Conservation (phyloP, 106 monocot genomes). For the Xerophyta viscosa region DNA sequence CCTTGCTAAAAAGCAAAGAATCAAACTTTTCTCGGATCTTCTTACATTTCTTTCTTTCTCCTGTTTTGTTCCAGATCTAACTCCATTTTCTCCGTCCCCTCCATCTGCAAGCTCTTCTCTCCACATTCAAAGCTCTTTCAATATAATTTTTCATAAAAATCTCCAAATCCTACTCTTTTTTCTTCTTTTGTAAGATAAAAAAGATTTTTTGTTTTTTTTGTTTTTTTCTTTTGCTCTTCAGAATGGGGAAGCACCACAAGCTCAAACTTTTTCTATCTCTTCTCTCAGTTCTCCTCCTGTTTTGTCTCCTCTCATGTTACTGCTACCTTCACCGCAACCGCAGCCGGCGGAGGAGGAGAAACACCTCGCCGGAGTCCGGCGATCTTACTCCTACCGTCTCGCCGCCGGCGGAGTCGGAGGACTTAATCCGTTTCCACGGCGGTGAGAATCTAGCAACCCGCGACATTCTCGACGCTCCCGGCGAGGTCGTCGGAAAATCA, state of each 20-base stretch:
- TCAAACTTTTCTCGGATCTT: conserved; percentile 1
- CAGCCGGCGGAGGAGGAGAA: background rate
- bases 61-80: background rate
- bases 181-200: no score
- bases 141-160: background rate
- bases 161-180: no score
- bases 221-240: background rate
- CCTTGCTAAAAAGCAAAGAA: background rate
- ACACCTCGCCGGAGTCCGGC: conserved; percentile 1
- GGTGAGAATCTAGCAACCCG: conserved; percentile 55
- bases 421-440: conserved; percentile 53
- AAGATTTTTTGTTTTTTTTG: background rate
- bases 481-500: conserved; percentile 87
- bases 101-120: background rate
- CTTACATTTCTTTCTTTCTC: background rate
- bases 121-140: background rate
- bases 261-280: background rate
- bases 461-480: conserved; percentile 79
- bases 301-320: conserved; percentile 9
- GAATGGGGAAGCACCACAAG: background rate
- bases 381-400: background rate
- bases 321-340: conserved; percentile 8
- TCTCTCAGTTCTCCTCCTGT: conserved; percentile 9
- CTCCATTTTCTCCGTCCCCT: background rate
- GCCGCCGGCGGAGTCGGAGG: conserved; percentile 34